Percentiles rank a stretch among this genome's conserved stretches.
Evolutionary conservation across 805 yeast species (phyloP).

Genomic region (Debaryomyces maramus): DNA sequence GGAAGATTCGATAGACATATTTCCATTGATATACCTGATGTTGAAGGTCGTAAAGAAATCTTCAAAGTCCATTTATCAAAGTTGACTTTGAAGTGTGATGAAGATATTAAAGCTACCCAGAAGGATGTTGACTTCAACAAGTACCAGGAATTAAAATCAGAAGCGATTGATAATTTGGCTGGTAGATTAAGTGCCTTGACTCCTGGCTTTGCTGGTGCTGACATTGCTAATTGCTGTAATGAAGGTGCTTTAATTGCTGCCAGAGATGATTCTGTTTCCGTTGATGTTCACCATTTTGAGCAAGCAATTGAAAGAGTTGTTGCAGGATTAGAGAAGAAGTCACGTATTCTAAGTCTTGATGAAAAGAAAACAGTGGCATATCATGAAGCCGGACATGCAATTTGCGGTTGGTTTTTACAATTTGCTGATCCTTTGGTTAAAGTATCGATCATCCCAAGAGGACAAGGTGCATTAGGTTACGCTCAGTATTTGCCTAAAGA

Average conservation of each 20-base stretch:
- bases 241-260: slow-evolving; percentile 96
- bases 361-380: slow-evolving; percentile 87
- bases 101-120: slow-evolving; percentile 34
- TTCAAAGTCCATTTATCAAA: slow-evolving; percentile 76
- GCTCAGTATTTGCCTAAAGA: slow-evolving; percentile 94
- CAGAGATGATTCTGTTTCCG: slow-evolving; percentile 61
- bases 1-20: slow-evolving; percentile 94
- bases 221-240: slow-evolving; percentile 90
- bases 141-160: slow-evolving; percentile 39
- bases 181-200: slow-evolving; percentile 89
- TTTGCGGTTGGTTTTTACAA: slow-evolving; percentile 89
- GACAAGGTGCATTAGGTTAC: slow-evolving; percentile 93
- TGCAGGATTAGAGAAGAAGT: slow-evolving; percentile 89
- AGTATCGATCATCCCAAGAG: slow-evolving; percentile 93
- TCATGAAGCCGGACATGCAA: slow-evolving; percentile 97
- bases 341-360: slow-evolving; percentile 72
- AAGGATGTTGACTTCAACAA: slow-evolving; percentile 40
- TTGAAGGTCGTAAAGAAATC: slow-evolving; percentile 85
- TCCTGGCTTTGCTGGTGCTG: slow-evolving; percentile 96
- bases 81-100: slow-evolving; percentile 47
- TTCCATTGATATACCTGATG: slow-evolving; percentile 80
- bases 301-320: slow-evolving; percentile 91
- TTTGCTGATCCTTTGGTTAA: slow-evolving; percentile 88
- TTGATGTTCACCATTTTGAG: slow-evolving; percentile 75
- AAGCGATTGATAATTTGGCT: slow-evolving; percentile 58